A percentile compares a stretch with the other conserved stretches of the same genome.
Conservation (phyloP, 2,329 filamentous ascomycete genomes). For the Cordyceps militaris region DNA sequence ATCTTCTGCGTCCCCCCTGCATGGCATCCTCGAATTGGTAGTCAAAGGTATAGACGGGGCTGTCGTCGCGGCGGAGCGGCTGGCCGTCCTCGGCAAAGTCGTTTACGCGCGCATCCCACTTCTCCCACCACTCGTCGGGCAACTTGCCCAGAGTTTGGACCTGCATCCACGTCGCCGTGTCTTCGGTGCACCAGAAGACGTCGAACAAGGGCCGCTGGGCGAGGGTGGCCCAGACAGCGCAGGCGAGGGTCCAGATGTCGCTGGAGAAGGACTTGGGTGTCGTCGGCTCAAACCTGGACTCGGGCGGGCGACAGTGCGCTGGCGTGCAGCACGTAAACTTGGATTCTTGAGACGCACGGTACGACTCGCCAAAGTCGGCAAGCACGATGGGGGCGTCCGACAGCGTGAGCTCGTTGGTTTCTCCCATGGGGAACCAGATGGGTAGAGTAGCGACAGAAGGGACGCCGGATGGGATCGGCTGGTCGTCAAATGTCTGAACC, state of each 20-base stretch:
- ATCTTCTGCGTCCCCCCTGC: conserved; percentile 18
- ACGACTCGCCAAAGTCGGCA: conserved; percentile 28
- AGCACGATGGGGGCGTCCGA: conserved; percentile 24
- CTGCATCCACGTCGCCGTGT: conserved; percentile 18
- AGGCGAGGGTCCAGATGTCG: conserved; percentile 19
- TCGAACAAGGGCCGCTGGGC: conserved; percentile 19
- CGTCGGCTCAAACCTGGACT: conserved; percentile 3
- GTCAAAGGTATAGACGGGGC: conserved; percentile 10
- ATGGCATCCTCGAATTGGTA: conserved; percentile 22
- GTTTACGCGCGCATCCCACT: conserved; percentile 5
- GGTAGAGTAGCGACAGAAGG: neutral
- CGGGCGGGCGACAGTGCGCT: conserved; percentile 6
- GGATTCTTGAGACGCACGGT: conserved; percentile 18
- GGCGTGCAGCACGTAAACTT: conserved; percentile 17
- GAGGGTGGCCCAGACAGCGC: conserved; percentile 19
- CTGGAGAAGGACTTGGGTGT: conserved; percentile 6
- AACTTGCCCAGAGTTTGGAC: conserved; percentile 18
- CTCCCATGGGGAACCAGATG: neutral
- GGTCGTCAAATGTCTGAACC: conserved; percentile 20
- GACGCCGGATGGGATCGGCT: neutral
- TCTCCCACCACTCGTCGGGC: conserved; percentile 10
- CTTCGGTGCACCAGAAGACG: conserved; percentile 14
- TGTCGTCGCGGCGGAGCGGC: neutral
- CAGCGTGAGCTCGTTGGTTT: conserved; percentile 8
- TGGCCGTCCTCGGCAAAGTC: neutral